Evolutionary conservation across 345 rosid species (phyloP).

Genomic region (Arabidopsis suecica): DNA sequence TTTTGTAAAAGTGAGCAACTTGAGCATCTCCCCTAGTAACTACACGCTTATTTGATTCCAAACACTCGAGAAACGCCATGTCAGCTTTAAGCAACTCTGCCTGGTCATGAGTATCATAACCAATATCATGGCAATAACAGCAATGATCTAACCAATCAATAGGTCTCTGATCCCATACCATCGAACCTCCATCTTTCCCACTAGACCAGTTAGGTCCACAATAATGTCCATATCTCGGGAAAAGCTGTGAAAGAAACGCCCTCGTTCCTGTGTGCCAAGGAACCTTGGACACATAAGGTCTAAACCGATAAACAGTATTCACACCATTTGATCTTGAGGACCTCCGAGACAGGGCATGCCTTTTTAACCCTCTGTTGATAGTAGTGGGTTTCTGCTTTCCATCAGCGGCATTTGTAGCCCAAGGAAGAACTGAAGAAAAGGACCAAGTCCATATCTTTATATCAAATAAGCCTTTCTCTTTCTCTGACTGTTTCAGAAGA

Average conservation of each 20-base stretch:
- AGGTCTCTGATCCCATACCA: constrained; percentile 89
- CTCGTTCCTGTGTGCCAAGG: constrained; percentile 97
- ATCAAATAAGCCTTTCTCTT: constrained; percentile 47
- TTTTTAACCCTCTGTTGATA: constrained; percentile 67
- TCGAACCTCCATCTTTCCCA: constrained; percentile 85
- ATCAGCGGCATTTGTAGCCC: constrained; percentile 49
- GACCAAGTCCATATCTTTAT: constrained; percentile 70
- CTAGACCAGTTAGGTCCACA: constrained; percentile 99
- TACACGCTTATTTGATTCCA: constrained; percentile 70
- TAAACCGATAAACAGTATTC: constrained; percentile 60
- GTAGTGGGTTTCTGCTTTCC: constrained; percentile 55
- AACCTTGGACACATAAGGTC: constrained; percentile 90
- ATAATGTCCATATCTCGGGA: constrained; percentile 93
- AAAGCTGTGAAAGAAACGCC: constrained; percentile 85
- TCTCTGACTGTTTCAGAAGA: constrained; percentile 48
- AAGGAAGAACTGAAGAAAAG: constrained; percentile 60
- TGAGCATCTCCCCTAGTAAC: constrained; percentile 65
- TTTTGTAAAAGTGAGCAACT: constrained; percentile 74
- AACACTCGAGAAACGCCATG: constrained; percentile 84
- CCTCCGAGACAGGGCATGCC: constrained; percentile 49
- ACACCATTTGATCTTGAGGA: constrained; percentile 31
- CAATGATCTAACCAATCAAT: constrained; percentile 97
- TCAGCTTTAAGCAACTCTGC: constrained; percentile 85
- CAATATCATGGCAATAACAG: constrained; percentile 97
- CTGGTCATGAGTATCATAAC: constrained; percentile 92